A percentile compares a stretch with the other conserved stretches of the same genome.
Evolutionary conservation across 352 stramenopile species (phyloP).

Genomic region (Thraustochytrium sp.): DNA sequence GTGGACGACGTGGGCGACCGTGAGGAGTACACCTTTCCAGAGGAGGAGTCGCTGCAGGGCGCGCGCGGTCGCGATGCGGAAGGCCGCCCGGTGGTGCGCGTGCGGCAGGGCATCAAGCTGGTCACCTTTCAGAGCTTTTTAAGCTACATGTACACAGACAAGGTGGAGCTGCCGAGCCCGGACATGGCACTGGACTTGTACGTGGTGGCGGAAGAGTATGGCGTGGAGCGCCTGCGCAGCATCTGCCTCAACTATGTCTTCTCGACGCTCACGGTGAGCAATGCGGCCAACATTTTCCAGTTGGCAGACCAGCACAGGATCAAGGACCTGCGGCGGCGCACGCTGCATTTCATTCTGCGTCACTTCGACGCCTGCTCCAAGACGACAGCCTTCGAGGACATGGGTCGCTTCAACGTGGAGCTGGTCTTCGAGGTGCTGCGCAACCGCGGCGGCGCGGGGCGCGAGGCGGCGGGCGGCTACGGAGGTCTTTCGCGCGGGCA

Average conservation of each 20-base stretch:
- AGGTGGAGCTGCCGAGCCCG: background rate
- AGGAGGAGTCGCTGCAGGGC: background rate
- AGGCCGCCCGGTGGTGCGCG: background rate
- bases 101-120: background rate
- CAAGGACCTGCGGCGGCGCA: conserved; percentile 81
- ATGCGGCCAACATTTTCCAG: conserved; percentile 91
- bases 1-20: background rate
- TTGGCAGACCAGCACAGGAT: conserved; percentile 90
- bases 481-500: no score
- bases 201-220: conserved; percentile 56
- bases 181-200: background rate
- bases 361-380: conserved; percentile 96
- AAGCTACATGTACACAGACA: conserved; percentile 34
- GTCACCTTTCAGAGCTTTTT: background rate
- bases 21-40: background rate
- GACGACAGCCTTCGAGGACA: conserved; percentile 93
- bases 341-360: conserved; percentile 90
- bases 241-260: conserved; percentile 94
- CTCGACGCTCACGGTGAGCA: conserved; percentile 86
- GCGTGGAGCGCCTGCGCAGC: conserved; percentile 73
- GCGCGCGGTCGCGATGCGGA: background rate
- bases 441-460: conserved; percentile 48
- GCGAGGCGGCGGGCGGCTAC: background rate
- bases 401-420: conserved; percentile 94
- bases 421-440: conserved; percentile 92